Conservation (phyloP, 805 yeast genomes). For the Sporopachydermia lactativora region DNA sequence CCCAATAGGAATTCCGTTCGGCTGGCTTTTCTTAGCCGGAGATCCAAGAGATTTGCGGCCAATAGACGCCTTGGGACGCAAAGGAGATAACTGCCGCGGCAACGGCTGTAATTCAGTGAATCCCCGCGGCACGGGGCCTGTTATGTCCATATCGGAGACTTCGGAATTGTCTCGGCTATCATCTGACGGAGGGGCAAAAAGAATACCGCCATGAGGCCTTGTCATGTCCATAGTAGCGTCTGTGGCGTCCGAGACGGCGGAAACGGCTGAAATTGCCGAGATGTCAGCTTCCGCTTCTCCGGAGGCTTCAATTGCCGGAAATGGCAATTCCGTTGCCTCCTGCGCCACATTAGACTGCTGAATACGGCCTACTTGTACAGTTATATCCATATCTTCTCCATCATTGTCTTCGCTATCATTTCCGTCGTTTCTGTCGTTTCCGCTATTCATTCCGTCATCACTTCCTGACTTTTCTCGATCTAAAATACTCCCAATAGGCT, state of each 20-base stretch:
- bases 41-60: slow-evolving; percentile 1
- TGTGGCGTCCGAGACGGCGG: no score
- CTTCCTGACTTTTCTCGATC: no score
- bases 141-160: slow-evolving; percentile 4
- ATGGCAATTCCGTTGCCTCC: slow-evolving; percentile 1
- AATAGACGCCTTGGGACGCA: not conserved
- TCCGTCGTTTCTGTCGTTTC: slow-evolving; percentile 10
- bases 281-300: slow-evolving; percentile 3
- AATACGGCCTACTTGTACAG: slow-evolving; percentile 8
- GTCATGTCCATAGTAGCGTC: slow-evolving; percentile 11
- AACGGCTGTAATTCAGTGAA: no score
- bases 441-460: not conserved
- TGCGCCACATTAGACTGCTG: not conserved
- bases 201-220: slow-evolving; percentile 6
- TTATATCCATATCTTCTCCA: slow-evolving; percentile 9
- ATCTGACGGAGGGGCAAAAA: slow-evolving; percentile 3
- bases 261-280: no score
- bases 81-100: slow-evolving; percentile 2
- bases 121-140: slow-evolving; percentile 2
- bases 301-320: not conserved
- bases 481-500: slow-evolving; percentile 5
- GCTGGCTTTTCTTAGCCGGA: slow-evolving; percentile 1
- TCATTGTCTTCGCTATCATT: slow-evolving; percentile 8
- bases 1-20: slow-evolving; percentile 1
- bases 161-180: slow-evolving; percentile 3